Evolutionary conservation across 306 rosid species (phyloP), one percentile per base, ranked within the genome.

Genomic region (Vigna unguiculata): DNA sequence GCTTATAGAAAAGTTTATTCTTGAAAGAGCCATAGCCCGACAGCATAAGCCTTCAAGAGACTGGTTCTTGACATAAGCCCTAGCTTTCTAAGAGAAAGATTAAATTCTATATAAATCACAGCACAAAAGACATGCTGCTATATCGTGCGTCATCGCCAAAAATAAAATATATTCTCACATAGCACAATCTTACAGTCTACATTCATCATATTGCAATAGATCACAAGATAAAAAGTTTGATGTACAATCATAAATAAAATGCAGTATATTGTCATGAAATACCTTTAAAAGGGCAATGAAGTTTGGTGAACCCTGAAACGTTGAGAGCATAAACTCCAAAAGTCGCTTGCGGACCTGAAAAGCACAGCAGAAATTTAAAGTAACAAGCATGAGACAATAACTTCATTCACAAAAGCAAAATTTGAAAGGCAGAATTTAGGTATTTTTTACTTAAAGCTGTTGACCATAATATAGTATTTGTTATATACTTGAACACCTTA

Each of bases 201-300:
- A 69, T 22, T 55, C 45, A 34, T 20, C 69, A 68, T 15, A 36
- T 17, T 63, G 46, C 32, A 28, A 46, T 65, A 47, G 72, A 73
- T 47, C 71, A 80, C 43, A 17, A 66, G 74, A 54, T 46, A 6
- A 71, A 22, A 55, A 51, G 61, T 36, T 21, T 52, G 64, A 75
- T 25, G 36, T 52, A 25, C 60, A 68, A 63, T 78, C 16, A 62
- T 60, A 52, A 32, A 77, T 41, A 58, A 63, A 20, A 55, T 72
- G 63, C 24, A 75, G 60, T 22, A 68, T 72, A 13, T 54, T 38
- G 43, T 66, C 32, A 60, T 52, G 34, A 79, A 32, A 59, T 87
- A 92, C 97, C 99, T 95, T 95, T 69, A 95, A 84, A 78, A 92
- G 90, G 16, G 95, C 96, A 74, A 95, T 88, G 81, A 95, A 88